phyloP scores from a whole-genome alignment of 2,329 filamentous ascomycete genomes.

The Pestalotiopsis sp. region DNA sequence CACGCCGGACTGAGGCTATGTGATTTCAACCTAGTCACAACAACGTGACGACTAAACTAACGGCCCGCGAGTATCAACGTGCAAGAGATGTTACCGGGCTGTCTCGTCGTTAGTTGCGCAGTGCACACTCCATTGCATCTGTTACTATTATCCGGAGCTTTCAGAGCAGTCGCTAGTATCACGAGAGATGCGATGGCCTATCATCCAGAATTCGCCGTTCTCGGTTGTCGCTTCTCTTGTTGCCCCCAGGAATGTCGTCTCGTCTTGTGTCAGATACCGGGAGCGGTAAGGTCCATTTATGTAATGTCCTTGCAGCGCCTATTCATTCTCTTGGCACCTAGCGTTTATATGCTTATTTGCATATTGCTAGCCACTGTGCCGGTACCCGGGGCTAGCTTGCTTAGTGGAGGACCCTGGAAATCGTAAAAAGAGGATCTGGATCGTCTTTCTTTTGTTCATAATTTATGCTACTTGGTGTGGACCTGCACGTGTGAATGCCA shows the following conservation, averaged over 20 bases:
- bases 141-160: no score
- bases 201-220: neutral
- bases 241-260: neutral
- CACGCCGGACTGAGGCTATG: neutral
- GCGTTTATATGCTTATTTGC: neutral
- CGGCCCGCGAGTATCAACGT: neutral
- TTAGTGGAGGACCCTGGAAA: neutral
- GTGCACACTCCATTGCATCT: no score
- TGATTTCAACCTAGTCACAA: neutral
- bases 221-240: neutral
- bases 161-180: no score
- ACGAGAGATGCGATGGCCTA: no score
- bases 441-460: neutral
- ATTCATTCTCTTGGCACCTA: neutral
- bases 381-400: neutral
- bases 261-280: neutral
- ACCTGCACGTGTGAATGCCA: neutral
- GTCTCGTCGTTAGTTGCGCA: no score
- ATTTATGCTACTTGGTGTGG: neutral
- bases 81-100: no score
- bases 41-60: neutral
- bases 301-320: neutral
- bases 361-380: neutral
- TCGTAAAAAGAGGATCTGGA: neutral
- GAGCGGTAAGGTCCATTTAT: neutral